Percentiles rank a stretch among this genome's conserved stretches.
phyloP scores from a whole-genome alignment of 768 basidiomycete species.

The Mycena alexandri region DNA sequence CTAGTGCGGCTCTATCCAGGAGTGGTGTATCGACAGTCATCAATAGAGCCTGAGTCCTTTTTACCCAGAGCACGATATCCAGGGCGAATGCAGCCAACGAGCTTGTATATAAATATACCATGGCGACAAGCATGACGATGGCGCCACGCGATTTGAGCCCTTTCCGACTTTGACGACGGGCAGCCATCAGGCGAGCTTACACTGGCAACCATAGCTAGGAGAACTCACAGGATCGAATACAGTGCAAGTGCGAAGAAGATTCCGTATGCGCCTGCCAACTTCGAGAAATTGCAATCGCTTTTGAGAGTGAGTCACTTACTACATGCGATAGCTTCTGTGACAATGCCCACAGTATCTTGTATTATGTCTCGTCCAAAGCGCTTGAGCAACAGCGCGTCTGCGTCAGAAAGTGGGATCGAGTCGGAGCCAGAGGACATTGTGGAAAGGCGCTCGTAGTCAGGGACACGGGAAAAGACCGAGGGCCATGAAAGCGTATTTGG shows the following conservation, averaged over 20 bases:
- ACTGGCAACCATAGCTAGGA: not conserved
- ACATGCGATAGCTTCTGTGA: constrained; percentile 14
- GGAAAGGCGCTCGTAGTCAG: no score
- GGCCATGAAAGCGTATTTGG: no score
- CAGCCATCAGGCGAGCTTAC: no score
- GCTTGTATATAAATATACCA: constrained; percentile 20
- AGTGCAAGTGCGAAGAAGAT: constrained; percentile 17
- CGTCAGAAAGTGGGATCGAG: not conserved
- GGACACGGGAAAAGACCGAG: no score
- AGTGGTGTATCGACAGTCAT: not conserved
- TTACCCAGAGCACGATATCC: constrained; percentile 10
- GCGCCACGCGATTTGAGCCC: constrained; percentile 10
- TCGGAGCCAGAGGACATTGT: no score
- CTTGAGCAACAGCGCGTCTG: not conserved
- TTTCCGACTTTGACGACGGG: constrained; percentile 15
- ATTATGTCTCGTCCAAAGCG: not conserved
- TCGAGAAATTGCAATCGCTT: not conserved
- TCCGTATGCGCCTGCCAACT: constrained; percentile 1
- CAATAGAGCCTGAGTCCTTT: not conserved
- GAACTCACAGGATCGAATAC: constrained; percentile 4
- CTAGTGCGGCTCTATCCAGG: not conserved
- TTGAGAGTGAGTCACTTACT: not conserved
- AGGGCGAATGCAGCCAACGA: constrained; percentile 24
- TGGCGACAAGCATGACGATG: constrained; percentile 15
- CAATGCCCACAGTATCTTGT: constrained; percentile 13